Percentiles rank a stretch among this genome's conserved stretches.
phyloP scores from a whole-genome alignment of 106 monocot genomes.

The Narthecium ossifragum region DNA sequence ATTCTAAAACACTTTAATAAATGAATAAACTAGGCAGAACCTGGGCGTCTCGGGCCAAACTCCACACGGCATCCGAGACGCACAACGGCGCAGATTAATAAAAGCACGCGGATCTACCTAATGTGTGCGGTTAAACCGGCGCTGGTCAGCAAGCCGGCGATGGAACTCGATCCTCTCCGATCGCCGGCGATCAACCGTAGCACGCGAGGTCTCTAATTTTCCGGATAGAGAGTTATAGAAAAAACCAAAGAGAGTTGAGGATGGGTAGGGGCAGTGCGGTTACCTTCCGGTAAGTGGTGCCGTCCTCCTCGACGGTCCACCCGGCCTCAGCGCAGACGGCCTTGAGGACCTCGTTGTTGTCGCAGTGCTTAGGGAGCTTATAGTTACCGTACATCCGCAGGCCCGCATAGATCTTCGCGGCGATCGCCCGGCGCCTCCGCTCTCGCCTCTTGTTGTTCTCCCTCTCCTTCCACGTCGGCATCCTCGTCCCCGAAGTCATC shows the following conservation, averaged over 20 bases:
- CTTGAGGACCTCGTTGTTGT: constrained; percentile 61
- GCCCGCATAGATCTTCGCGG: constrained; percentile 57
- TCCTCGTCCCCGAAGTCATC: constrained; percentile 40
- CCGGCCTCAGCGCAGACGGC: constrained; percentile 58
- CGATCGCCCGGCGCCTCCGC: constrained; percentile 46
- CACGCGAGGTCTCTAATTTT: too few species aligned
- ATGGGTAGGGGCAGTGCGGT: not conserved
- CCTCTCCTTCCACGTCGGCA: constrained; percentile 65
- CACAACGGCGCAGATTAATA: too few species aligned
- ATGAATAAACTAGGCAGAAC: too few species aligned
- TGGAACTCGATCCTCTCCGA: too few species aligned
- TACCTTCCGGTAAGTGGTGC: constrained; percentile 57
- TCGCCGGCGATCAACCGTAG: too few species aligned
- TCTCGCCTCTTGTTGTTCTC: constrained; percentile 60
- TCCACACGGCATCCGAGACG: too few species aligned
- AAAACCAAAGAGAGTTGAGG: not conserved
- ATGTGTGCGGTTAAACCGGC: too few species aligned
- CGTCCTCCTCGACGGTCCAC: constrained; percentile 58
- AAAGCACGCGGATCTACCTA: too few species aligned
- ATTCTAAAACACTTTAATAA: too few species aligned
- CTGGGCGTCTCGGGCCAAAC: too few species aligned
- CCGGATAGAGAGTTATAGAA: too few species aligned
- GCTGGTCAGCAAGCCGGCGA: too few species aligned
- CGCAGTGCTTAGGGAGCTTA: constrained; percentile 59
- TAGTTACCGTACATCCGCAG: constrained; percentile 52